phyloP scores from a whole-genome alignment of 768 basidiomycete species.

The Cystofilobasidium ferigula region DNA sequence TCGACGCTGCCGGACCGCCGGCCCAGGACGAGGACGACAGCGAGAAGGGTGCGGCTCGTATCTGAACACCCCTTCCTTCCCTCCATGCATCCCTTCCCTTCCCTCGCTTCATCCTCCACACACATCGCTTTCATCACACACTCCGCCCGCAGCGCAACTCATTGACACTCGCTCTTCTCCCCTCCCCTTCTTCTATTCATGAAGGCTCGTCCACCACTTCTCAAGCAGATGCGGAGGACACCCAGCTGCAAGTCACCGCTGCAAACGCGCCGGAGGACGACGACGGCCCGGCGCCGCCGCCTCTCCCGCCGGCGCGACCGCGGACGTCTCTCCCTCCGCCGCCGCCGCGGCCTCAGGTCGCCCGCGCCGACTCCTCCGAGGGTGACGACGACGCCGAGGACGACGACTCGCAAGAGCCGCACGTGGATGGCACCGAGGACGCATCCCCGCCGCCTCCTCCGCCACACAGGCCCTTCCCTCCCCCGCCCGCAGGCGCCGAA shows the following conservation, averaged over 20 bases:
- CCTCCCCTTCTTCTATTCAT: not conserved
- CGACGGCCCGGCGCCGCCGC: conserved; percentile 16
- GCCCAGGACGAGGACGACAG: not conserved
- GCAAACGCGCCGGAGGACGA: conserved; percentile 3
- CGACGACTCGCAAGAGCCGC: conserved; percentile 8
- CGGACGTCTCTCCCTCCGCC: conserved; percentile 1
- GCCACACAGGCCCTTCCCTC: not conserved
- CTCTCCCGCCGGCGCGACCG: conserved; percentile 24
- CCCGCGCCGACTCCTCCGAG: conserved; percentile 14
- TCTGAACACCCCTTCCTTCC: not conserved
- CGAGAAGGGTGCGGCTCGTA: not conserved
- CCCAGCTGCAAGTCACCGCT: not conserved
- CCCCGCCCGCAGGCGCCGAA: not conserved
- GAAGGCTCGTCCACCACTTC: not conserved
- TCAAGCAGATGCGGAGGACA: not conserved
- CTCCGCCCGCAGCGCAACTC: too few species aligned
- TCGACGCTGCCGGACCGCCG: not conserved
- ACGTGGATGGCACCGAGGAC: too few species aligned
- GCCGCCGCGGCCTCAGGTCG: not conserved
- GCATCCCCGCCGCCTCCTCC: not conserved
- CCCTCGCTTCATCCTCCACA: not conserved
- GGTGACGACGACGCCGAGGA: conserved; percentile 13
- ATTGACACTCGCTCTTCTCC: not conserved
- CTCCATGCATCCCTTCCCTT: not conserved
- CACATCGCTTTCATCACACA: not conserved